Percentiles rank a stretch among this genome's conserved stretches.
Conservation (phyloP, 1,284 basidiomycete species). For the Vanrija sp. region DNA sequence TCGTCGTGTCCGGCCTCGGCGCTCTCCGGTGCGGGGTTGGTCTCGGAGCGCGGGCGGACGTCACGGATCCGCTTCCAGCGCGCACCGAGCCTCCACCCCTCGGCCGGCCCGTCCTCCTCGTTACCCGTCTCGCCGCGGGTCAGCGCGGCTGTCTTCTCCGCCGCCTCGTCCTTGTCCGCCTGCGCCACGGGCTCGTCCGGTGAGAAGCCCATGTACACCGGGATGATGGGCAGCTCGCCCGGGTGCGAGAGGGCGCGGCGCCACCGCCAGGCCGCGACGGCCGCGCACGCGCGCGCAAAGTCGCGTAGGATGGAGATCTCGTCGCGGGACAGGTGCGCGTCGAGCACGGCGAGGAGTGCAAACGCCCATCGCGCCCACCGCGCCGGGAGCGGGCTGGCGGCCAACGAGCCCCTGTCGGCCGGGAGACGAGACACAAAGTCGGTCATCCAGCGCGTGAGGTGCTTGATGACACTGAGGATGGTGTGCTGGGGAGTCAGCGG, state of each 20-base stretch:
- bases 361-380: constrained; percentile 80
- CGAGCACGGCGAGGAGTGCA: constrained; percentile 67
- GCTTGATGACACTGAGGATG: constrained; percentile 21
- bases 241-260: background rate
- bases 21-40: constrained; percentile 5
- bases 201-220: constrained; percentile 11
- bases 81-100: constrained; percentile 13
- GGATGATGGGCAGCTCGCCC: background rate
- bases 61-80: constrained; percentile 12
- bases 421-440: background rate
- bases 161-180: background rate
- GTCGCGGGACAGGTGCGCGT: constrained; percentile 67
- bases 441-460: constrained; percentile 21
- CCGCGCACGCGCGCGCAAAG: constrained; percentile 68
- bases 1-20: constrained; percentile 13
- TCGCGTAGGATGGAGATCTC: constrained; percentile 73
- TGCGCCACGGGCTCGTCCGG: constrained; percentile 11
- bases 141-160: background rate
- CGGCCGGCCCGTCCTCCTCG: background rate
- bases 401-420: background rate
- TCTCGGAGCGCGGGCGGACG: constrained; percentile 3
- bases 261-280: constrained; percentile 53
- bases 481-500: constrained; percentile 17
- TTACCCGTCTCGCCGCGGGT: background rate
- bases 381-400: constrained; percentile 53